These are phyloP conservation scores for Eudorina sp. DNA, from an alignment of 139 green algal genomes.

Conservation along the genomic window DNA sequence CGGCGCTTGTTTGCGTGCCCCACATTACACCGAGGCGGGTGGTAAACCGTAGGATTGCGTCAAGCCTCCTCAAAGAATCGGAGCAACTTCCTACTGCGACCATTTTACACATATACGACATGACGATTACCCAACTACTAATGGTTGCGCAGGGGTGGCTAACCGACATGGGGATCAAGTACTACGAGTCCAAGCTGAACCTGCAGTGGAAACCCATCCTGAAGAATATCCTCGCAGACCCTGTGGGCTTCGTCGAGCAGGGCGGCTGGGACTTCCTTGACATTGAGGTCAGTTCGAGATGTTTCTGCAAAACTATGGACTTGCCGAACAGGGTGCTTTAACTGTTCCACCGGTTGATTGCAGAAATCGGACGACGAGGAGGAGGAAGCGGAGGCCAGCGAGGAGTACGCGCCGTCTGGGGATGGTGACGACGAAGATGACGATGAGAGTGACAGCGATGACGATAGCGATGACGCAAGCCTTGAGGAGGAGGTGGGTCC, in stretches of 20 bases:
- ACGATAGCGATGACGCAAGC: slow-evolving; percentile 58
- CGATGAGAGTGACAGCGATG: slow-evolving; percentile 52
- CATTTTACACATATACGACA: too few species aligned
- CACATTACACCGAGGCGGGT: neutral
- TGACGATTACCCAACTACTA: too few species aligned
- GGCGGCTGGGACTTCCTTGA: slow-evolving; percentile 98
- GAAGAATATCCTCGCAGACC: slow-evolving; percentile 87
- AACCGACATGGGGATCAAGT: slow-evolving; percentile 88
- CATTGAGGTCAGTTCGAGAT: slow-evolving; percentile 74
- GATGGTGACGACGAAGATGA: slow-evolving; percentile 76
- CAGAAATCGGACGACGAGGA: slow-evolving; percentile 80
- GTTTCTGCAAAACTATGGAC: neutral
- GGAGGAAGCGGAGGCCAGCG: slow-evolving; percentile 78
- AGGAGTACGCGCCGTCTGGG: slow-evolving; percentile 76
- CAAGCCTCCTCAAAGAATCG: too few species aligned
- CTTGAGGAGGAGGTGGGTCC: slow-evolving; percentile 54
- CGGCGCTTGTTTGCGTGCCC: neutral
- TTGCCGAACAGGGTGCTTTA: neutral
- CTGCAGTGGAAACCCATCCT: slow-evolving; percentile 98
- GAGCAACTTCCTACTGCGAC: too few species aligned
- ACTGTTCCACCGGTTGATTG: neutral
- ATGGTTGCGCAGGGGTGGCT: slow-evolving; percentile 44
- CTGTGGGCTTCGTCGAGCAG: slow-evolving; percentile 89
- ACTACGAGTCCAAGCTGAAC: slow-evolving; percentile 99
- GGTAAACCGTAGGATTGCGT: neutral